Conservation (phyloP, 805 yeast species). For the Yamadazyma philogaea region DNA sequence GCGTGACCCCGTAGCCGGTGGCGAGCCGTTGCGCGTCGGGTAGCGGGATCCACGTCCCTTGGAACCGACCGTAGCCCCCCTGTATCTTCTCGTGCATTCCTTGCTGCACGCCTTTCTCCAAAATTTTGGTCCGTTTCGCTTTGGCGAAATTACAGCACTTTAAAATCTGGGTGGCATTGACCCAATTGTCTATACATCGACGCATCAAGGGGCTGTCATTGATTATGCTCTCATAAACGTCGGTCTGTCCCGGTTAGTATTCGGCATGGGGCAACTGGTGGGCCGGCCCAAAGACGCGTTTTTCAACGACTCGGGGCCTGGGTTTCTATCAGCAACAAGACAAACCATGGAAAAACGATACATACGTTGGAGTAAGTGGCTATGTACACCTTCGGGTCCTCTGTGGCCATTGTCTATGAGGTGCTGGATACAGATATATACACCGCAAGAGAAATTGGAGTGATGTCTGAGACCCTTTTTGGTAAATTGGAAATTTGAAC, state of each 20-base stretch:
- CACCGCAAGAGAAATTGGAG: background rate
- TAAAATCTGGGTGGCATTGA: constrained; percentile 92
- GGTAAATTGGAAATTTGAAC: background rate
- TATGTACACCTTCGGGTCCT: constrained; percentile 39
- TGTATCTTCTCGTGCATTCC: constrained; percentile 91
- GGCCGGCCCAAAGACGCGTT: constrained; percentile 7
- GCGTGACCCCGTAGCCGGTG: constrained; percentile 35
- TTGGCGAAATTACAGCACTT: constrained; percentile 93
- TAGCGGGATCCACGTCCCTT: constrained; percentile 95
- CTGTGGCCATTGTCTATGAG: constrained; percentile 10
- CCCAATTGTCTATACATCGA: constrained; percentile 89
- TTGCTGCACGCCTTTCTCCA: constrained; percentile 89
- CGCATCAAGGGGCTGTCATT: constrained; percentile 83
- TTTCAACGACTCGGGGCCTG: no score
- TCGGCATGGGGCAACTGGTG: no score
- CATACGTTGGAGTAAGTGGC: constrained; percentile 47
- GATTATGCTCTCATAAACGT: constrained; percentile 70
- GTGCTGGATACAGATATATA: background rate
- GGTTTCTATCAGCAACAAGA: no score
- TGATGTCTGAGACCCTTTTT: constrained; percentile 3
- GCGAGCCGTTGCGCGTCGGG: constrained; percentile 57
- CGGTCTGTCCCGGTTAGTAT: constrained; percentile 31
- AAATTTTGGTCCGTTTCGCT: constrained; percentile 86
- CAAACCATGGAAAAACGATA: no score
- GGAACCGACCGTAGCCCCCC: constrained; percentile 96